Base-by-base conservation (phyloP, 371 early-diverging fungal species). In the Thermomucor indicae-seudaticae region DNA sequence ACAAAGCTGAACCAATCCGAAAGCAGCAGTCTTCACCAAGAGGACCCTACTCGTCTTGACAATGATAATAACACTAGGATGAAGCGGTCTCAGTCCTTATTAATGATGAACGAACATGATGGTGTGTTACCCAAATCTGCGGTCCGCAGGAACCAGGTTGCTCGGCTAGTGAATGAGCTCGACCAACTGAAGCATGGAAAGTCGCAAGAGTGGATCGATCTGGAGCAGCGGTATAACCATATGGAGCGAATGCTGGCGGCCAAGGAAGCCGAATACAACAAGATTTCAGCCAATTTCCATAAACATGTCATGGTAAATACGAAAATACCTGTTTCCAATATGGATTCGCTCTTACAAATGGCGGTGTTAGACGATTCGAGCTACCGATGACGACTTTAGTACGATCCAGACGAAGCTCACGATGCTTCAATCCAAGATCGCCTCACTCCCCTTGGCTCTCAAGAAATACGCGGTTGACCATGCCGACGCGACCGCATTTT, bases 371-470 rank as follows among this genome's bases (percentile, higher is more conserved):
- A 40, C 55, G 25, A 68, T 73, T 34, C 64, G 67, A 10, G 67
- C 69, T 10, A 73, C 73, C 0, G 73, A 73, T 31, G 73, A 69
- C 39, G 73, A 73, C 43, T 66, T 63, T 47, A 60, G 62, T 14
- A 73, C 73, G 31, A 66, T 73, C 49, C 62, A 46, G 19, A 56
- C 57, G 35, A 61, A 64, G 27, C 56, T 73, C 11, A 63, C 62
- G 11, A 64, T 62, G 51, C 60, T 73, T 43, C 68, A 73, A 57
- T 58, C 64, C 34, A 60, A 60, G 17, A 69, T 67, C 30, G 61
- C 64, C 25, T 29, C 65, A 32, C 51, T 73, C 46, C 60, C 69
- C 6, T 64, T 66, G 43, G 49, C 73, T 0, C 60, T 69, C 32
- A 65, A 69, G 34, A 49, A 54, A 30, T 66, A 65, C n/a, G 62